Conservation (phyloP, 495 filamentous ascomycete species). For the Daldinia vernicosa region DNA sequence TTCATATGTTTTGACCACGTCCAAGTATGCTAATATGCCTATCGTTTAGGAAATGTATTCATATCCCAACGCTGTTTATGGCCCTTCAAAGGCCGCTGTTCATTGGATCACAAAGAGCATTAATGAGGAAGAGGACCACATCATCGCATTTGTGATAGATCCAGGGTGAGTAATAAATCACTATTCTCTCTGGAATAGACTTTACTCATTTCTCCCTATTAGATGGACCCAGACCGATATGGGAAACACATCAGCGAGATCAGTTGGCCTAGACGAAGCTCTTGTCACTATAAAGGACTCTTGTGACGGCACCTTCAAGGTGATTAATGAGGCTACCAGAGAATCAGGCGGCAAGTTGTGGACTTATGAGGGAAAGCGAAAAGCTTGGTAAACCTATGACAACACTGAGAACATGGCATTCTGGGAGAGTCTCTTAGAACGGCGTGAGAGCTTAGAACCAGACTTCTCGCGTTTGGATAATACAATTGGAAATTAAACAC, state of each 20-base stretch:
- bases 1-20: not conserved
- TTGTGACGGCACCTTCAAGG: slow-evolving; percentile 1
- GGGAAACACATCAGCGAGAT: not conserved
- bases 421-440: not conserved
- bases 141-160: slow-evolving; percentile 45
- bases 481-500: too few relatives aligned
- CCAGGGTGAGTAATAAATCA: slow-evolving; percentile 13
- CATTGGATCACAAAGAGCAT: slow-evolving; percentile 49
- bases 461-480: not conserved
- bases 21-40: slow-evolving; percentile 11
- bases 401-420: not conserved
- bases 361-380: not conserved
- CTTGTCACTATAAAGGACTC: not conserved
- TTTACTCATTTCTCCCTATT: not conserved
- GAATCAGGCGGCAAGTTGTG: slow-evolving; percentile 2
- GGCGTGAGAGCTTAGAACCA: not conserved
- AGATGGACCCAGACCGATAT: slow-evolving; percentile 4
- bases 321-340: not conserved
- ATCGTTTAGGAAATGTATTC: slow-evolving; percentile 17
- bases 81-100: slow-evolving; percentile 45
- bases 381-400: not conserved
- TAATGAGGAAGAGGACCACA: slow-evolving; percentile 41
- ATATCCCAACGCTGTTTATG: slow-evolving; percentile 47
- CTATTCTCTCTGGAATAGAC: not conserved
- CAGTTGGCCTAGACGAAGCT: not conserved